phyloP scores from a whole-genome alignment of 495 filamentous ascomycete species.

The Xylaria flabelliformis region DNA sequence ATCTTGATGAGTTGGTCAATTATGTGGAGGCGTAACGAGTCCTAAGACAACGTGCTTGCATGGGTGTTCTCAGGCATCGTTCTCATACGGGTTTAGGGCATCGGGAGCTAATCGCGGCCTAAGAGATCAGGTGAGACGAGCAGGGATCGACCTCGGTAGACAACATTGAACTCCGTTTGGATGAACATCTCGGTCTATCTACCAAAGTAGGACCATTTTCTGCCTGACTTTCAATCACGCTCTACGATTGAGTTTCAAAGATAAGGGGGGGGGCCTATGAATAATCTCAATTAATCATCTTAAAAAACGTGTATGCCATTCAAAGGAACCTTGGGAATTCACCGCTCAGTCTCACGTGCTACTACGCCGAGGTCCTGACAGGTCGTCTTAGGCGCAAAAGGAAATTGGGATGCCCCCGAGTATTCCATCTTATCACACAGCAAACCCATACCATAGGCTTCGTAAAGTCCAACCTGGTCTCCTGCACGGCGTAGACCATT shows the following conservation, averaged over 20 bases:
- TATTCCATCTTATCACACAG: not conserved
- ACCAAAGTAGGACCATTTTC: not conserved
- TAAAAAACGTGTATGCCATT: not conserved
- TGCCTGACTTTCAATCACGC: conserved; percentile 11
- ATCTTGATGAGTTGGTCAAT: conserved; percentile 12
- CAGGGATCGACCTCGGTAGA: conserved; percentile 6
- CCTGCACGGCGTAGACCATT: not conserved
- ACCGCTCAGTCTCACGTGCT: not conserved
- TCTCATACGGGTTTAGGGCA: conserved; percentile 6
- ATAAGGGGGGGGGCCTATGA: not conserved
- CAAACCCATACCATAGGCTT: not conserved
- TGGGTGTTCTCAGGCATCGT: conserved; percentile 1
- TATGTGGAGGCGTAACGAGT: not conserved
- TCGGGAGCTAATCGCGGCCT: conserved; percentile 21
- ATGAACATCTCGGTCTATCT: conserved; percentile 9
- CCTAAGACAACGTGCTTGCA: conserved; percentile 5
- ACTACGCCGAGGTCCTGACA: not conserved
- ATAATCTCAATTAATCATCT: conserved; percentile 2
- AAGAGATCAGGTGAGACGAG: conserved; percentile 17
- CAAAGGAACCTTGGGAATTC: conserved; percentile 6
- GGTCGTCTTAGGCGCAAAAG: not conserved
- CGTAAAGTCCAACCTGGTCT: not conserved
- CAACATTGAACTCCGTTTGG: not conserved
- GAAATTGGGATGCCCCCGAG: not conserved
- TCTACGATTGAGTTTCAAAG: not conserved